phyloP scores from a whole-genome alignment of 306 rosid genomes.

The Carpinus fangiana region DNA sequence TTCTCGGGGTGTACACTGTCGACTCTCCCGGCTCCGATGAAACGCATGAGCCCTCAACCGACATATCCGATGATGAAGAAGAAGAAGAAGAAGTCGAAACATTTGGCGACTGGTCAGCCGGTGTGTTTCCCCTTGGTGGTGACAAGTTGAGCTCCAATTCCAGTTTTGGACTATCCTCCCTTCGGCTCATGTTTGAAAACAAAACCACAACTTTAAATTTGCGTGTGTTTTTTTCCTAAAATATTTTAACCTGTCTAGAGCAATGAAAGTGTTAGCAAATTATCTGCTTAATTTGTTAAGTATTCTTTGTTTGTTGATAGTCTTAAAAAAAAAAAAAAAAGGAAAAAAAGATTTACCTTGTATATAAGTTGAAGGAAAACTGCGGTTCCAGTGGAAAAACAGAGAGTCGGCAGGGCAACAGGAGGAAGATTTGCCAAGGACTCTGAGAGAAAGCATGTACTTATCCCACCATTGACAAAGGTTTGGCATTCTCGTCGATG shows the following conservation, averaged over 20 bases:
- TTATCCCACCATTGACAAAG: background rate
- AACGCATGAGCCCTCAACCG: conserved; percentile 45
- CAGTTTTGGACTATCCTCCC: conserved; percentile 33
- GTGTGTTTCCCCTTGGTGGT: conserved; percentile 17
- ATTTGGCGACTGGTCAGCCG: background rate
- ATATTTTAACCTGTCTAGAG: too few species aligned
- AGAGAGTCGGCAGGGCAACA: background rate
- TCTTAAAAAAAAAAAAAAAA: too few species aligned
- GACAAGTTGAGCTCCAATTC: conserved; percentile 43
- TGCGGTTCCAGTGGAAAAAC: background rate
- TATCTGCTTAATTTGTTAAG: too few species aligned
- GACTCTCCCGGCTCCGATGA: conserved; percentile 36
- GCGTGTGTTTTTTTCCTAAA: too few species aligned
- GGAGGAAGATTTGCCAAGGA: background rate
- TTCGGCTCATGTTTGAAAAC: conserved; percentile 26
- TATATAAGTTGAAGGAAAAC: background rate
- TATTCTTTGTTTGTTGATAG: too few species aligned
- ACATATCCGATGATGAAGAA: conserved; percentile 25
- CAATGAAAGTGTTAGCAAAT: too few species aligned
- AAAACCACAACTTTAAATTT: too few species aligned
- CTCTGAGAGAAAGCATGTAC: background rate
- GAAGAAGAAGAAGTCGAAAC: background rate
- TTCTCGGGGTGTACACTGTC: background rate
- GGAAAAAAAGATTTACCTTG: too few species aligned
- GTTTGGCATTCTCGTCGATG: background rate